Evolutionary conservation across 2,329 filamentous ascomycete species (phyloP).

Genomic region (Aspergillus luchuensis): DNA sequence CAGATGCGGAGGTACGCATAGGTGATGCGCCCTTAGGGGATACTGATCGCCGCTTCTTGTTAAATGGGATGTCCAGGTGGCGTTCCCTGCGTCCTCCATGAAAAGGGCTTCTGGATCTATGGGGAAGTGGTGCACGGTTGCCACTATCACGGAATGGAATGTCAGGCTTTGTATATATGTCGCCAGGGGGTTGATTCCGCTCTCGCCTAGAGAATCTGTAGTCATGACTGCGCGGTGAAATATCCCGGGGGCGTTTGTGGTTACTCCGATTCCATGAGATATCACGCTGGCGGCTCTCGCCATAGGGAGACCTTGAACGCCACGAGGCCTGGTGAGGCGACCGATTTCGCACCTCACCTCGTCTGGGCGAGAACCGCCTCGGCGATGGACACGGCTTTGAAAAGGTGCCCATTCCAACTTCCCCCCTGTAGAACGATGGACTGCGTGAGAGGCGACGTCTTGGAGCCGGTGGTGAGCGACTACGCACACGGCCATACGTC

Average conservation of each 20-base stretch:
- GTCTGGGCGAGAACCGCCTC: slow-evolving; percentile 45
- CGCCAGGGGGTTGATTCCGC: slow-evolving; percentile 30
- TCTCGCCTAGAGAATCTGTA: slow-evolving; percentile 38
- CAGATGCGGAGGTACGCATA: slow-evolving; percentile 54
- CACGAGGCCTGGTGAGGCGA: slow-evolving; percentile 40
- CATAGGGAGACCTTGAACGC: slow-evolving; percentile 45
- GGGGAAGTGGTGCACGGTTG: slow-evolving; percentile 40
- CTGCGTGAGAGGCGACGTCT: slow-evolving; percentile 49
- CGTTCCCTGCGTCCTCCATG: slow-evolving; percentile 54
- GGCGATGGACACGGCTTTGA: slow-evolving; percentile 41
- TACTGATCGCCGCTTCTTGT: slow-evolving; percentile 54
- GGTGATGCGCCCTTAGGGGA: slow-evolving; percentile 49
- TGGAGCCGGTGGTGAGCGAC: slow-evolving; percentile 44
- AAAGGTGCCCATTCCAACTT: slow-evolving; percentile 34
- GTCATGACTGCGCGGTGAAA: slow-evolving; percentile 37
- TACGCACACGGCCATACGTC: slow-evolving; percentile 40
- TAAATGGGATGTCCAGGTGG: slow-evolving; percentile 50
- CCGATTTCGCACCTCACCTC: slow-evolving; percentile 39
- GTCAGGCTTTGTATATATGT: slow-evolving; percentile 33
- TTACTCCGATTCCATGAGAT: slow-evolving; percentile 35
- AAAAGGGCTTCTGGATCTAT: slow-evolving; percentile 57
- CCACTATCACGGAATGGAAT: slow-evolving; percentile 32
- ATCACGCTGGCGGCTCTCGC: slow-evolving; percentile 33
- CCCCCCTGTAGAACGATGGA: slow-evolving; percentile 42
- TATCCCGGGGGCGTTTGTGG: slow-evolving; percentile 40